Percentiles rank a stretch among this genome's conserved stretches.
Conservation (phyloP, 1,284 basidiomycete species). For the Cutaneotrichosporon curvatum region DNA sequence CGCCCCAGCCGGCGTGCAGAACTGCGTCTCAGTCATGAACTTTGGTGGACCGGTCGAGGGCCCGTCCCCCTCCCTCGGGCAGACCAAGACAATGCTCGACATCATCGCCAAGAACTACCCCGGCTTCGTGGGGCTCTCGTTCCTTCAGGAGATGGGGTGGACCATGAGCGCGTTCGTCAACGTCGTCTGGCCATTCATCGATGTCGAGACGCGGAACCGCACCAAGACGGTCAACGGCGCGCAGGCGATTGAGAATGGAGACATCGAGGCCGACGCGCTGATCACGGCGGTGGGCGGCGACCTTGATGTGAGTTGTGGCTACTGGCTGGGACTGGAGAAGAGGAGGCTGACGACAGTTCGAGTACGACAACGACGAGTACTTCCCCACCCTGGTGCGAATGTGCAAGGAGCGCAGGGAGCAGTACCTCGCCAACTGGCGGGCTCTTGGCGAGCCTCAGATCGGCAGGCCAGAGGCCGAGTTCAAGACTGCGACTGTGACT, state of each 20-base stretch:
- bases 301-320: constrained; percentile 20
- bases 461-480: constrained; percentile 26
- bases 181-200: constrained; percentile 42
- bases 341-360: constrained; percentile 1
- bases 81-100: constrained; percentile 24
- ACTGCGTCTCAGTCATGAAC: constrained; percentile 31
- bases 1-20: constrained; percentile 29
- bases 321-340: too few relatives aligned
- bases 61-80: constrained; percentile 25
- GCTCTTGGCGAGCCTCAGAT: constrained; percentile 22
- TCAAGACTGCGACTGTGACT: constrained; percentile 15
- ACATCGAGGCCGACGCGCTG: constrained; percentile 16
- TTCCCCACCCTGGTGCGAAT: constrained; percentile 27
- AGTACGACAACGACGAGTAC: constrained; percentile 32
- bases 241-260: constrained; percentile 21
- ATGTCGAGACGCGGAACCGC: constrained; percentile 29
- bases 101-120: constrained; percentile 29
- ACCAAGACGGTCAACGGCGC: constrained; percentile 22
- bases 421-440: constrained; percentile 23
- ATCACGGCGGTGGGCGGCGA: constrained; percentile 31
- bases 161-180: constrained; percentile 33
- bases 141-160: constrained; percentile 38
- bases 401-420: constrained; percentile 19
- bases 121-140: constrained; percentile 26
- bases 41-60: constrained; percentile 38